A percentile compares a stretch with the other conserved stretches of the same genome.
Conservation (phyloP, 108 stramenopile species). For the Mediolabrus comicus region DNA sequence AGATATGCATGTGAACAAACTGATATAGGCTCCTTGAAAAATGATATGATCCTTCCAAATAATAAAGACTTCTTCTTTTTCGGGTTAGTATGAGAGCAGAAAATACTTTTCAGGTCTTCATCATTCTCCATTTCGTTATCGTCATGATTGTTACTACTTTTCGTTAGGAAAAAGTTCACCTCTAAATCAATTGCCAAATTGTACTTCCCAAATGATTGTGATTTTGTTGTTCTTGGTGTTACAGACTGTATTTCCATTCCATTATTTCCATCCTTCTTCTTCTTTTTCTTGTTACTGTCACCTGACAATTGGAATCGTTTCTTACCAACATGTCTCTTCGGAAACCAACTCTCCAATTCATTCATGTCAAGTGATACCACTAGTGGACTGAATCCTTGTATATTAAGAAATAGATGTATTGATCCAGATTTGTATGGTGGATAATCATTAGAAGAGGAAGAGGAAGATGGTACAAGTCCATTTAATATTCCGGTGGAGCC, state of each 20-base stretch:
- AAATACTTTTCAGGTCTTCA: slow-evolving; percentile 5
- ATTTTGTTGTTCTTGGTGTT: not conserved
- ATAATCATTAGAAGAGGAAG: slow-evolving; percentile 40
- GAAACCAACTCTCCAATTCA: slow-evolving; percentile 20
- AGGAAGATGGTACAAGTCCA: slow-evolving; percentile 46
- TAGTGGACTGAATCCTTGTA: slow-evolving; percentile 37
- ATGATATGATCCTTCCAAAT: slow-evolving; percentile 50
- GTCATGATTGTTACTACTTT: too few relatives aligned
- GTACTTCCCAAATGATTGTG: not conserved
- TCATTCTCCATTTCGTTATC: not conserved
- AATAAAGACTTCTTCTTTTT: not conserved
- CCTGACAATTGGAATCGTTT: slow-evolving; percentile 10
- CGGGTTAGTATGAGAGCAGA: slow-evolving; percentile 41
- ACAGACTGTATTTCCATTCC: slow-evolving; percentile 34
- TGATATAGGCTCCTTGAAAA: slow-evolving; percentile 71
- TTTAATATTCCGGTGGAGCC: slow-evolving; percentile 58
- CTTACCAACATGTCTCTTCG: slow-evolving; percentile 14
- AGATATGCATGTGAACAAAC: too few relatives aligned
- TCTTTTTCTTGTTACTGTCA: too few relatives aligned
- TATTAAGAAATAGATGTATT: slow-evolving; percentile 47
- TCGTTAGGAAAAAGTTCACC: slow-evolving; percentile 24
- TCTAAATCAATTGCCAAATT: slow-evolving; percentile 17
- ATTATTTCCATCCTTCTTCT: slow-evolving; percentile 11
- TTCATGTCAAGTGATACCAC: slow-evolving; percentile 39
- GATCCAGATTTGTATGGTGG: slow-evolving; percentile 49